These are phyloP conservation scores for Talaromyces sp. DNA, from an alignment of 2,329 filamentous ascomycete genomes.

Conservation along the genomic window DNA sequence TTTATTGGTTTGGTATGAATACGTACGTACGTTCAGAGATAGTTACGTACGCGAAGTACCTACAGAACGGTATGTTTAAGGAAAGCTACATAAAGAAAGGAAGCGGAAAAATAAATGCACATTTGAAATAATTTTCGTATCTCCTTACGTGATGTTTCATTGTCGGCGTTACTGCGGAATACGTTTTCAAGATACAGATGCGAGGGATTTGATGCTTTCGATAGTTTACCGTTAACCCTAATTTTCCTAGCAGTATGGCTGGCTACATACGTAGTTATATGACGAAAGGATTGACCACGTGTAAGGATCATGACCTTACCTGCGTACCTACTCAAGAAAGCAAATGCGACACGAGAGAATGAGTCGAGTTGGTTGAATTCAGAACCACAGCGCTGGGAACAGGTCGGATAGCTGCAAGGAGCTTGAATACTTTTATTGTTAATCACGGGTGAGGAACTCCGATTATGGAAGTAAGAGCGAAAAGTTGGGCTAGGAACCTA, in stretches of 20 bases:
- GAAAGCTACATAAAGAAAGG: not conserved
- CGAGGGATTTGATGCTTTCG: not conserved
- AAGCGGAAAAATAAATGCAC: not conserved
- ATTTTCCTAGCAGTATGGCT: not conserved
- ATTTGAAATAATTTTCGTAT: not conserved
- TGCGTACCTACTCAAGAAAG: not conserved
- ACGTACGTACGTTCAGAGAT: not conserved
- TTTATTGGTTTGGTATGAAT: not conserved
- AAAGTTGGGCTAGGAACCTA: not conserved
- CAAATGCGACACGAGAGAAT: not conserved
- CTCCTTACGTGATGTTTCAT: not conserved
- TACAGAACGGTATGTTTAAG: not conserved
- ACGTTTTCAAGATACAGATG: not conserved
- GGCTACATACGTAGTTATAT: not conserved
- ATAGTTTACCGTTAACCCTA: slow-evolving; percentile 1
- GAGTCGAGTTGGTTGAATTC: not conserved
- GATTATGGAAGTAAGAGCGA: not conserved
- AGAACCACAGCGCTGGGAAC: not conserved
- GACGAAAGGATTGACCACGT: not conserved
- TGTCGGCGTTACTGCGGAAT: not conserved
- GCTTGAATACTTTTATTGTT: not conserved
- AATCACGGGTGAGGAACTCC: not conserved
- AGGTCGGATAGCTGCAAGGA: not conserved
- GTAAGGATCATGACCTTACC: not conserved
- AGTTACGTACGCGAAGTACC: not conserved